Percentiles rank a stretch among this genome's conserved stretches.
phyloP scores from a whole-genome alignment of 495 filamentous ascomycete species.

The Penicillium paradoxum region DNA sequence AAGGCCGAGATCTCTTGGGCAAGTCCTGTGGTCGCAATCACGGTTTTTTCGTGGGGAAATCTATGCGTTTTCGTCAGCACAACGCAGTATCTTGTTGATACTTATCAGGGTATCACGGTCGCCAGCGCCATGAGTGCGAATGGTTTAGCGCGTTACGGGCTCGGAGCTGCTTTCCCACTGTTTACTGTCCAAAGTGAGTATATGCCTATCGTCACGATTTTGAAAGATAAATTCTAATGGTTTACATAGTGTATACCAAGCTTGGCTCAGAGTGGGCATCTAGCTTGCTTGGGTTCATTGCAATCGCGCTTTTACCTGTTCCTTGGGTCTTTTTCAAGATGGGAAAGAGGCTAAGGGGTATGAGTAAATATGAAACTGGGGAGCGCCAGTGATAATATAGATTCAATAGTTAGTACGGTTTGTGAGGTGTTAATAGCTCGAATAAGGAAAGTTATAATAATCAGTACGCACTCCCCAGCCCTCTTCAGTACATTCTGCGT shows the following conservation, averaged over 20 bases:
- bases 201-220: not conserved
- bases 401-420: not conserved
- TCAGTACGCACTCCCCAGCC: no score
- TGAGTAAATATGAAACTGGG: conserved; percentile 15
- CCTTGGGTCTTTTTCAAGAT: conserved; percentile 33
- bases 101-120: conserved; percentile 40
- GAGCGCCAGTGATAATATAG: not conserved
- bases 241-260: conserved; percentile 46
- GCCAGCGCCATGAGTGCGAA: conserved; percentile 38
- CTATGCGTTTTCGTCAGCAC: conserved; percentile 49
- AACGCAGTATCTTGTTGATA: conserved; percentile 52
- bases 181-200: conserved; percentile 54
- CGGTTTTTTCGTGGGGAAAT: conserved; percentile 65
- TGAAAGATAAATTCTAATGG: not conserved
- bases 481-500: no score
- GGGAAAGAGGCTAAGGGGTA: conserved; percentile 11
- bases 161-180: conserved; percentile 62
- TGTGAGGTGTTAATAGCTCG: not conserved
- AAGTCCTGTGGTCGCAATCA: conserved; percentile 45
- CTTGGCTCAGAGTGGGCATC: conserved; percentile 57
- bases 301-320: conserved; percentile 51
- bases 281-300: conserved; percentile 53
- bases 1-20: conserved; percentile 32
- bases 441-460: no score
- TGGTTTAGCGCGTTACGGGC: conserved; percentile 55